A percentile compares a stretch with the other conserved stretches of the same genome.
phyloP scores from a whole-genome alignment of 352 stramenopile genomes.

The Peronospora destructor region DNA sequence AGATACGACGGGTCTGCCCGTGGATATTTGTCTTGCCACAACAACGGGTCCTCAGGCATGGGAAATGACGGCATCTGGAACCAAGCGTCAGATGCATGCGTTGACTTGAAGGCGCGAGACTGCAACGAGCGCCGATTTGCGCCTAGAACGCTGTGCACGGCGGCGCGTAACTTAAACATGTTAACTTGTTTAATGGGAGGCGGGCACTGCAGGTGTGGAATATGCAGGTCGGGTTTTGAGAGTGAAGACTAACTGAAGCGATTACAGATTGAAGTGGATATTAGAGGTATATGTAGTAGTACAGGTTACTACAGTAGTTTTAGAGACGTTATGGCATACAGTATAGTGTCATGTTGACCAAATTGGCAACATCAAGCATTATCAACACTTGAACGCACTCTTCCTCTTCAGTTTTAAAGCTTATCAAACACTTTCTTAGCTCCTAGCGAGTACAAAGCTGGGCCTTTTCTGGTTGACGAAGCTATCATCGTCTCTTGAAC shows the following conservation, averaged over 20 bases:
- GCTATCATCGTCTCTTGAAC: no score
- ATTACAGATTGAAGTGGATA: not conserved
- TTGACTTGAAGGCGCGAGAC: constrained; percentile 64
- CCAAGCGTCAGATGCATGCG: constrained; percentile 40
- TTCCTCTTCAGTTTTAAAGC: no score
- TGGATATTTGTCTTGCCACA: constrained; percentile 58
- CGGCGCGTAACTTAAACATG: constrained; percentile 27
- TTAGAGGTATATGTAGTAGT: not conserved
- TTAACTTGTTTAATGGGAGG: constrained; percentile 15
- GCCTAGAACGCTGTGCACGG: constrained; percentile 6
- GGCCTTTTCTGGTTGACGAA: no score
- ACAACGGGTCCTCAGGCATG: constrained; percentile 43
- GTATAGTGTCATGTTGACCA: no score
- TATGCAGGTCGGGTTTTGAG: not conserved
- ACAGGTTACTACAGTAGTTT: constrained; percentile 6
- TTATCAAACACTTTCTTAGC: no score
- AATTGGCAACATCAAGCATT: no score
- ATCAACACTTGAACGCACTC: no score
- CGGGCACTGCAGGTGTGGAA: not conserved
- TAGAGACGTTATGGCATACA: no score
- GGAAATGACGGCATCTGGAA: constrained; percentile 66
- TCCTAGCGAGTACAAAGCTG: no score
- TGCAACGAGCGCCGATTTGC: constrained; percentile 9
- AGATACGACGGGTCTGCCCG: constrained; percentile 53
- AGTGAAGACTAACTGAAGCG: not conserved